Base-by-base conservation (phyloP, 768 basidiomycete species). In the Vararia minispora region DNA sequence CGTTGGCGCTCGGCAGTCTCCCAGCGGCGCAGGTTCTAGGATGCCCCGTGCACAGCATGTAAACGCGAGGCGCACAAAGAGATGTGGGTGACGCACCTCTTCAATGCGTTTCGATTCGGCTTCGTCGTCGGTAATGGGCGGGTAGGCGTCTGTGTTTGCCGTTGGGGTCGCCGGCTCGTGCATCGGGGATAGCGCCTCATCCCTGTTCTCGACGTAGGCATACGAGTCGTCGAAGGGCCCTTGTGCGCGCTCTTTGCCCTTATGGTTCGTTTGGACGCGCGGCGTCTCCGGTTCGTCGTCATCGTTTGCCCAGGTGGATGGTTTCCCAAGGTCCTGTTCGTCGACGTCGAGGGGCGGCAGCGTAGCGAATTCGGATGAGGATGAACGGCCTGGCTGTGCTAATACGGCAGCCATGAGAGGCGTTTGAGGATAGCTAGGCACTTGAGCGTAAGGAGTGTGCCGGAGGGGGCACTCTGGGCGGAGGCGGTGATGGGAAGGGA, bases 1-100 rank as follows among this genome's bases (percentile, higher is more conserved):
- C 82, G 71, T 48, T 76, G 76, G 14, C 80, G 70, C 52, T 89
- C 86, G 28, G 74, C 74, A 32, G 74, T 61, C 49, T 89, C 86
- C 87, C 85, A 89, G 29, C 71, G 70, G 47, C 70, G 67, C 20
- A 90, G 65, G 42, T 74, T 89, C 86, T 89, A 56, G 31, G n/a
- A 31, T 21, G 13, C 6, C 13, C 10, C 3, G 28, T 22, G 28
- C 29, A 32, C 16, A 44, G n/a, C 26, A 46, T 13, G 25, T 18
- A 27, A 28, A 44, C 29, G 20, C 35, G 14, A 36, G 34, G 38
- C 13, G 32, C 21, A 40, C 21, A 14, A 13, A 18, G 12, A 20
- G 41, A 29, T 20, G 31, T 17, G 28, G 13, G 21, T 23, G 4
- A 57, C 65, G 36, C 57, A 81, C 86, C 75, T 87, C 82, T 62